Conservation (phyloP, 768 basidiomycete genomes). For the Auriculariales sp. region DNA sequence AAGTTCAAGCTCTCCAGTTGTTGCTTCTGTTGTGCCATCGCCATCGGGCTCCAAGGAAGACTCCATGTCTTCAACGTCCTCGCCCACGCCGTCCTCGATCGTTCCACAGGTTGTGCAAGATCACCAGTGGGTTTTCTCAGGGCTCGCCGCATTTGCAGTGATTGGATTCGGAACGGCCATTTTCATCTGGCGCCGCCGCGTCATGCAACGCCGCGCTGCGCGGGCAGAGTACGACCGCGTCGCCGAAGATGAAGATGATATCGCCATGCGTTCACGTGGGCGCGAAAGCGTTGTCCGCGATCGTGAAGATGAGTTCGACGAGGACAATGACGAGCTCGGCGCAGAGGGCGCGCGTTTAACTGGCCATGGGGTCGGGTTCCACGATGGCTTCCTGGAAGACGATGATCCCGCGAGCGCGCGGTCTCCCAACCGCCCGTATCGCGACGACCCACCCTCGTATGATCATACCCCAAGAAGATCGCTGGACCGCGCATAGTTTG, state of each 20-base stretch:
- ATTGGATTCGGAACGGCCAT: slow-evolving; percentile 54
- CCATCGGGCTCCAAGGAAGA: slow-evolving; percentile 78
- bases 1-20: too few species aligned
- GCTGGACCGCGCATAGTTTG: too few species aligned
- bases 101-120: slow-evolving; percentile 55
- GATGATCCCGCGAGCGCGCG: slow-evolving; percentile 33
- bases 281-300: slow-evolving; percentile 39
- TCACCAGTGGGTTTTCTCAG: slow-evolving; percentile 84
- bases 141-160: slow-evolving; percentile 60
- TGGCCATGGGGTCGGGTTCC: slow-evolving; percentile 38
- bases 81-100: slow-evolving; percentile 49
- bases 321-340: slow-evolving; percentile 60
- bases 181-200: slow-evolving; percentile 68
- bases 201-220: slow-evolving; percentile 19
- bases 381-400: slow-evolving; percentile 74
- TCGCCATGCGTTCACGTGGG: slow-evolving; percentile 57
- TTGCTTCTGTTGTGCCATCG: too few species aligned
- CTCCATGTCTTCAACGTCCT: slow-evolving; percentile 42
- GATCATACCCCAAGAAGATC: too few species aligned
- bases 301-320: slow-evolving; percentile 95
- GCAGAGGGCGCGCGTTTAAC: slow-evolving; percentile 59
- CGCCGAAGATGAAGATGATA: slow-evolving; percentile 50
- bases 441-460: slow-evolving; percentile 37
- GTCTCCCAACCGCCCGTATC: slow-evolving; percentile 18
- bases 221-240: slow-evolving; percentile 42